Evolutionary conservation across 352 stramenopile genomes (phyloP), one percentile per base, ranked within the genome.

Genomic region (Globisporangium cylindrosporum): DNA sequence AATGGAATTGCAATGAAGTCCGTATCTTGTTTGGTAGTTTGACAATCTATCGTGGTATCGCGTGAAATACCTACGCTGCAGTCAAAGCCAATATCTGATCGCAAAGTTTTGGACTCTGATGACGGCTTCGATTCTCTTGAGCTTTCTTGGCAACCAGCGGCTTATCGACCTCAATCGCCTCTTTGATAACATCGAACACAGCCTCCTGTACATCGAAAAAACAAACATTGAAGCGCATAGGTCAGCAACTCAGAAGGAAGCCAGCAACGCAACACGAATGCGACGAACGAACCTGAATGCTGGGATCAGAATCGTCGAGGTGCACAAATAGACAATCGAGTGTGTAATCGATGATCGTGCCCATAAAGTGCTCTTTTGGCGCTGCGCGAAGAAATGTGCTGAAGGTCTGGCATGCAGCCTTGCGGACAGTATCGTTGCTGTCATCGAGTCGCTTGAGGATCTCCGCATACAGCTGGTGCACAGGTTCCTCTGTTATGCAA

Each of bases 401-500:
- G 69, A 97, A 94, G 24, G 92, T 97, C 55, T 91, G 80, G 69
- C 92, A 98, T 5, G 89, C 89, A 8, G 87, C 82, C 63, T 89
- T 91, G 59, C 92, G 89, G 59, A 98, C 92, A 22, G 81, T 87
- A 65, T 98, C 91, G 67, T 94, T 96, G 70, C 89, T 96, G 73
- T 98, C 92, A 62, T 98, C 92, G 22, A 98, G 77, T 3, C 91
- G 90, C 77, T 98, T 98, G 57, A 98, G 76, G 59, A 98, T 93
- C 36, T 98, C 92, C 9, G 92, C 82, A 69, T 97, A 97, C 8
- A 98, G 77, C 34, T 97, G 86, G 73, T 95, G 83, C 55, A 97
- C 90, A 15, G 91, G 89, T 66, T 97, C 91, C 78, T 96, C 89
- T 94, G 66, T 18, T 4, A 25, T 46, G 10, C 14, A 55, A 1